phyloP scores from a whole-genome alignment of 345 rosid species.

The Geranium brycei region DNA sequence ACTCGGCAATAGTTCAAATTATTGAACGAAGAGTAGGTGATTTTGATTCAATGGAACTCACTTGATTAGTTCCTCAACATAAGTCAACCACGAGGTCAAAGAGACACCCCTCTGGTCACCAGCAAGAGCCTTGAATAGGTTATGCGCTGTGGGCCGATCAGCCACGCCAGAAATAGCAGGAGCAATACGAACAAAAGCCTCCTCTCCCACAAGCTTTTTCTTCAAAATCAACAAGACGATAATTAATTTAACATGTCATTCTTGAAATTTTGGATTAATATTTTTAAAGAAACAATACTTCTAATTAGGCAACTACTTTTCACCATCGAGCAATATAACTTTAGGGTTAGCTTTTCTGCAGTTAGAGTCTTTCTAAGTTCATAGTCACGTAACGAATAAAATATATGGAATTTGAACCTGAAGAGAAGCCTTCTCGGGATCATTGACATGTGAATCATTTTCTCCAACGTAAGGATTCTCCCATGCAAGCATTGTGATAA shows the following conservation, averaged over 20 bases:
- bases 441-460: slow-evolving; percentile 15
- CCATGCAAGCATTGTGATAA: slow-evolving; percentile 97
- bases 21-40: too few species aligned
- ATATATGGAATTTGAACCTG: slow-evolving; percentile 32
- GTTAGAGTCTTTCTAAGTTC: too few species aligned
- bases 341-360: too few species aligned
- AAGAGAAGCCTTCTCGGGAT: slow-evolving; percentile 36
- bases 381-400: too few species aligned
- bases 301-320: background rate
- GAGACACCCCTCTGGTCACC: slow-evolving; percentile 58
- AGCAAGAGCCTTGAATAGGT: slow-evolving; percentile 73
- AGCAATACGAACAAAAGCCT: slow-evolving; percentile 79
- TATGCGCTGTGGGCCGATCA: slow-evolving; percentile 73
- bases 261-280: background rate
- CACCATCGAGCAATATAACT: background rate
- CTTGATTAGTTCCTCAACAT: slow-evolving; percentile 81
- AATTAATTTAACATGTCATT: background rate
- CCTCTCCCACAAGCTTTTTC: slow-evolving; percentile 65
- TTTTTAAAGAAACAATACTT: background rate
- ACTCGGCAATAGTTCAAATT: background rate
- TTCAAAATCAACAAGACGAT: slow-evolving; percentile 20
- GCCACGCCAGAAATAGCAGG: slow-evolving; percentile 86
- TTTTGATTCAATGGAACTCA: slow-evolving; percentile 22
- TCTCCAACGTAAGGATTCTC: slow-evolving; percentile 53
- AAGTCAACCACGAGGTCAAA: slow-evolving; percentile 62